Conservation (phyloP, 768 basidiomycete genomes). For the Lactifluus piperatus region DNA sequence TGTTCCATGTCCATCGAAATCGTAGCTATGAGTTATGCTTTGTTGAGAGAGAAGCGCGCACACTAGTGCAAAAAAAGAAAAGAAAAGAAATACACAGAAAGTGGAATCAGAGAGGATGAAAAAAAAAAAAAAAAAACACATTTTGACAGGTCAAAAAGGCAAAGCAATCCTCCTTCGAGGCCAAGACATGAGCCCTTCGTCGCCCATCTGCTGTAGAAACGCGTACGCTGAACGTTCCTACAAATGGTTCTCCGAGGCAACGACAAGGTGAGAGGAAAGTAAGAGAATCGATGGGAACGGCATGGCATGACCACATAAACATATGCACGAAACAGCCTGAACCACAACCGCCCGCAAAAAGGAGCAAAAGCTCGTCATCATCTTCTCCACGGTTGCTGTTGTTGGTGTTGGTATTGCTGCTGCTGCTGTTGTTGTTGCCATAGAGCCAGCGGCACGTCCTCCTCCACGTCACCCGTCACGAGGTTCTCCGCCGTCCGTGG, state of each 20-base stretch:
- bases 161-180: not conserved
- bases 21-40: slow-evolving; percentile 17
- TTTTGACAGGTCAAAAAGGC: not conserved
- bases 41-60: not conserved
- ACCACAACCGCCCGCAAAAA: not conserved
- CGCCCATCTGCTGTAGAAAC: not conserved
- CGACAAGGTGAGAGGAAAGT: not conserved
- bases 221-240: not conserved
- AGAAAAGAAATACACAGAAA: not conserved
- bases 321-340: not conserved
- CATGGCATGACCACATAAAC: not conserved
- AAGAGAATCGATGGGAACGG: not conserved
- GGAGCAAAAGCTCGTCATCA: not conserved
- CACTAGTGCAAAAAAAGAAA: not conserved
- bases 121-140: not conserved
- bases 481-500: slow-evolving; percentile 36
- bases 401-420: slow-evolving; percentile 39
- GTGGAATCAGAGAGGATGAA: not conserved
- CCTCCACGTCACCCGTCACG: slow-evolving; percentile 36
- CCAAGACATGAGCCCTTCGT: not conserved
- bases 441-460: slow-evolving; percentile 71
- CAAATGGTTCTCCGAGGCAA: not conserved
- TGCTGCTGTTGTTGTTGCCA: slow-evolving; percentile 55
- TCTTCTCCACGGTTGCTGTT: slow-evolving; percentile 16
- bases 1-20: slow-evolving; percentile 18